These are phyloP conservation scores for Kondoa malvinella DNA, from an alignment of 768 basidiomycete genomes.

Conservation along the genomic window DNA sequence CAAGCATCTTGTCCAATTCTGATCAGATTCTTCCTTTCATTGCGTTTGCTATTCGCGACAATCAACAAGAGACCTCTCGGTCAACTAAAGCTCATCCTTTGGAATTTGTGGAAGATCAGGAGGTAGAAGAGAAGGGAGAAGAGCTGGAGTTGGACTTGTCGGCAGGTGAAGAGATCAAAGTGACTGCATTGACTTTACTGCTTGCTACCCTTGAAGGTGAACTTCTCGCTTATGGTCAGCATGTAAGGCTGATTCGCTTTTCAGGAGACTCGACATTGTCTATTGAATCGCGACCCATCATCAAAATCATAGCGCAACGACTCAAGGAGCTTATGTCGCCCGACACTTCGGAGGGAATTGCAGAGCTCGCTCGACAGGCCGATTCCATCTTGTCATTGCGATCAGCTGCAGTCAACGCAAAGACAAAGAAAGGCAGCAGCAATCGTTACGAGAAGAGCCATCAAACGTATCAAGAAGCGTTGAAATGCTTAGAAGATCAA, in stretches of 20 bases:
- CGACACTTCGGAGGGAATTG: constrained; percentile 38
- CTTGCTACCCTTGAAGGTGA: constrained; percentile 74
- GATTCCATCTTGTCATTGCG: constrained; percentile 69
- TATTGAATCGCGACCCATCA: constrained; percentile 40
- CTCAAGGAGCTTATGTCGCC: constrained; percentile 41
- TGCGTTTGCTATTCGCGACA: not conserved
- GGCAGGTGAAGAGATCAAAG: constrained; percentile 44
- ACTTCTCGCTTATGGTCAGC: not conserved
- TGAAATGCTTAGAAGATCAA: constrained; percentile 75
- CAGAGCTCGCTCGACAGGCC: constrained; percentile 56
- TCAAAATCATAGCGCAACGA: constrained; percentile 53
- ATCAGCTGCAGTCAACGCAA: constrained; percentile 40
- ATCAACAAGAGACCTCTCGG: not conserved
- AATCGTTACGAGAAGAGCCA: constrained; percentile 37
- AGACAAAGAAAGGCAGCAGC: constrained; percentile 30
- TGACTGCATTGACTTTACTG: constrained; percentile 62
- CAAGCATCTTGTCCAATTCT: not conserved
- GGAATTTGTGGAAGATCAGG: constrained; percentile 33
- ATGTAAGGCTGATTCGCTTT: not conserved
- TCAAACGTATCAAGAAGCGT: constrained; percentile 65
- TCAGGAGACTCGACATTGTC: constrained; percentile 28
- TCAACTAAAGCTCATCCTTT: constrained; percentile 32
- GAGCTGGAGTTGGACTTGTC: constrained; percentile 44
- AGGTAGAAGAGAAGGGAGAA: constrained; percentile 29
- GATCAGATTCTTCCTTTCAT: constrained; percentile 1